Base-by-base conservation (phyloP, 169 alveolate genomes). In the Eimeria praecox region DNA sequence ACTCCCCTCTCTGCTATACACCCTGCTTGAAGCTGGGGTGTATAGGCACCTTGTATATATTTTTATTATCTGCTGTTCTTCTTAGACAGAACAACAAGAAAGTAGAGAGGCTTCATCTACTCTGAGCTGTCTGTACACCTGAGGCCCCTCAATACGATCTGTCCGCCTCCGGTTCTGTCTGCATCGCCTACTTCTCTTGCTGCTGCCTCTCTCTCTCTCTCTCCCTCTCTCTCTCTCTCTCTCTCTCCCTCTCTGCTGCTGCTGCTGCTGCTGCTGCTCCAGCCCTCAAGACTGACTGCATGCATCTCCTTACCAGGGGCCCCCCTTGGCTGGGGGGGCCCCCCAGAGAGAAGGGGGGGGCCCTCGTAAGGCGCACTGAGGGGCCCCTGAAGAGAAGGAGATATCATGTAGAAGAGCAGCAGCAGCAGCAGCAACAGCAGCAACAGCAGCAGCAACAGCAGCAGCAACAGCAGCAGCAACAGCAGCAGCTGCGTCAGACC, bases 281-380 rank as follows among this genome's bases (percentile, higher is more conserved):
- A 14, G 46, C 27, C 20, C 18, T 1, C 5, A 46, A 42, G 71
- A 1, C 71, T 40, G 66, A 9, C 44, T 52, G 90, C 66, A 52
- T 80, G 49, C 69, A 46, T 35, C 56, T 42, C 44, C 56, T 42
- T 27, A 22, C 62, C 20, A 18, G 85, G 52, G 85, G 85, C 20
- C 85, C 85, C 52, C 85, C 85, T 9, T 73, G 85, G 89, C 62
- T 80, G 56, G 89, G 56, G 56, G 89, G 56, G 89, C 44, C 89
- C 89, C 69, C 89, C 42, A 20, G 89, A n/a, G 69, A 40, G 8
- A 6, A 66, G 6, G n/a, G 16, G 56, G 69, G 66, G 62, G 66
- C 89, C 1, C 69, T 30, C 1, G 38, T 0, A 27, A 38, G 42
- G 12, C 27, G 66, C 3, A 12, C 89, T 27, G 62, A 1, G 20